A percentile compares a stretch with the other conserved stretches of the same genome.
Evolutionary conservation across 1,284 basidiomycete genomes (phyloP).

Genomic region (Laetiporus sulphureus): DNA sequence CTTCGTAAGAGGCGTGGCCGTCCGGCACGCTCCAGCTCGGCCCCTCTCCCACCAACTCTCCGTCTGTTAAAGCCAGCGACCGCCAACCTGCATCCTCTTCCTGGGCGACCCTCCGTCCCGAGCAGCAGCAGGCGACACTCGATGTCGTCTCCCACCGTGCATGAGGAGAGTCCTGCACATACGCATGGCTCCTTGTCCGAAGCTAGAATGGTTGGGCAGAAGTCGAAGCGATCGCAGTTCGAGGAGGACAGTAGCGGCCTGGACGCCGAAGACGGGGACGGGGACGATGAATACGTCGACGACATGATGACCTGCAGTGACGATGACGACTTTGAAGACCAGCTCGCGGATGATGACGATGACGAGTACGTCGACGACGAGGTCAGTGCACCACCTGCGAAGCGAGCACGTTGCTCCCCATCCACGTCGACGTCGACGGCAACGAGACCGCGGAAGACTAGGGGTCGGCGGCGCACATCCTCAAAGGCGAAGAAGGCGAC

Average conservation of each 20-base stretch:
- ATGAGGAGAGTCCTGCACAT: too few species aligned
- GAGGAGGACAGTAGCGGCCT: neutral
- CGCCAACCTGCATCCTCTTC: too few species aligned
- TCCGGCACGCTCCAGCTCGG: too few species aligned
- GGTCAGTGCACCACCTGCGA: neutral
- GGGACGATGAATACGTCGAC: neutral
- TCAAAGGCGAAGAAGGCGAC: neutral
- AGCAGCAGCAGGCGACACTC: too few species aligned
- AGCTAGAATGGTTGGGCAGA: neutral
- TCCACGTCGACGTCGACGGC: neutral
- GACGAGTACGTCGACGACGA: neutral
- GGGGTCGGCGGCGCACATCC: neutral
- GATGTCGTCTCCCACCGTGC: too few species aligned
- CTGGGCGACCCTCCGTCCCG: too few species aligned
- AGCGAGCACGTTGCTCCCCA: neutral
- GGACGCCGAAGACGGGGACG: neutral
- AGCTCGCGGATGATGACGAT: slow-evolving; percentile 2
- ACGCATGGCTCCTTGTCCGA: too few species aligned
- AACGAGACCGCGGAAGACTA: neutral
- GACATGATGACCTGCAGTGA: neutral
- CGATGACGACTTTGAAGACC: slow-evolving; percentile 1
- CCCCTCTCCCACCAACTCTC: too few species aligned
- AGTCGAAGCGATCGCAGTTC: slow-evolving; percentile 1
- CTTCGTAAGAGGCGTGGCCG: too few species aligned
- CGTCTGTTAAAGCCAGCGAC: too few species aligned